Percentiles rank a stretch among this genome's conserved stretches.
These are phyloP conservation scores for Volutella citrinella DNA, from an alignment of 2,329 filamentous ascomycete species.

Conservation along the genomic window DNA sequence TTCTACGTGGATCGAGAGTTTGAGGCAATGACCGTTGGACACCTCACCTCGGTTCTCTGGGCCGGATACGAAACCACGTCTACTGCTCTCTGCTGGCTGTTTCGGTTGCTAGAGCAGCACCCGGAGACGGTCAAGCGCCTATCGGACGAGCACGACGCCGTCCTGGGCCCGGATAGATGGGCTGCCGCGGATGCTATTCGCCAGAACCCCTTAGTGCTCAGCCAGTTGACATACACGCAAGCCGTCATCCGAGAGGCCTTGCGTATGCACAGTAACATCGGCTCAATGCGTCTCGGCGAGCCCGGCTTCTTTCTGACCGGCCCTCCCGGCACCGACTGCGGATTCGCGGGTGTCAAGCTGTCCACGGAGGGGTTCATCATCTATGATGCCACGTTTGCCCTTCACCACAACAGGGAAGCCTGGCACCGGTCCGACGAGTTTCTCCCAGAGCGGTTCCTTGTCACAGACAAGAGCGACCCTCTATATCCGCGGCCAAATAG, in stretches of 20 bases:
- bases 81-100: constrained; percentile 32
- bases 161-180: constrained; percentile 28
- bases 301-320: constrained; percentile 26
- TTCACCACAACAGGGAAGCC: constrained; percentile 13
- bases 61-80: constrained; percentile 38
- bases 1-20: constrained; percentile 17
- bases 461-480: constrained; percentile 13
- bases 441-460: constrained; percentile 17
- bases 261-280: constrained; percentile 27
- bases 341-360: constrained; percentile 14
- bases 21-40: constrained; percentile 26
- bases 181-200: constrained; percentile 16
- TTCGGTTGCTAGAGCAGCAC: constrained; percentile 28
- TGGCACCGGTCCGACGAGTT: constrained; percentile 15
- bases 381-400: constrained; percentile 14
- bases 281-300: constrained; percentile 13
- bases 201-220: constrained; percentile 23
- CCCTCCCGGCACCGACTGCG: constrained; percentile 8
- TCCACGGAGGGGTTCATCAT: constrained; percentile 28
- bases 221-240: constrained; percentile 33
- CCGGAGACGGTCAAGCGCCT: constrained; percentile 29
- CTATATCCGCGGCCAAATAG: constrained; percentile 31
- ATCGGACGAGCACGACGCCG: constrained; percentile 34
- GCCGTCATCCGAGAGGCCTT: constrained; percentile 37
- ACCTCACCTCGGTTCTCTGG: constrained; percentile 36